These are phyloP conservation scores for Powellomyces hirtus DNA, from an alignment of 192 early-diverging fungal genomes.

Conservation along the genomic window DNA sequence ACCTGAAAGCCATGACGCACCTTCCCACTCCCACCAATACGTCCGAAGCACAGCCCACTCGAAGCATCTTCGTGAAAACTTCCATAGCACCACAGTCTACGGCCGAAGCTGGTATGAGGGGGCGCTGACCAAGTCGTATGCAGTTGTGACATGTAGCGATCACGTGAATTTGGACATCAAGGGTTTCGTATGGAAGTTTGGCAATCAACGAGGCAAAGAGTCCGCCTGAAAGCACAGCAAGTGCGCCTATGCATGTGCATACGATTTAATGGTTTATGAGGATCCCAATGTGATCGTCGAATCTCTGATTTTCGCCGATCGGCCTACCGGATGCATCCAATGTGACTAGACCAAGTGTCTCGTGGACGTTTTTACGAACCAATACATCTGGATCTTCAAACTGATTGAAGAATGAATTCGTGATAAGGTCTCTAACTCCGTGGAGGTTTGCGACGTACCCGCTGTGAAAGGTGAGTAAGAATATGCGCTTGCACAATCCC, in stretches of 20 bases:
- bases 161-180: constrained; percentile 51
- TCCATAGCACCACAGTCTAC: constrained; percentile 45
- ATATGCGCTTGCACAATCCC: constrained; percentile 22
- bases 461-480: constrained; percentile 16
- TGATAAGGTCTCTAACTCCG: neutral
- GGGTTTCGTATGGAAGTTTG: constrained; percentile 38
- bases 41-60: constrained; percentile 33
- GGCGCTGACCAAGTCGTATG: constrained; percentile 37
- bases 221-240: neutral
- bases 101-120: constrained; percentile 39
- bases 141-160: constrained; percentile 48
- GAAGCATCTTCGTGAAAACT: constrained; percentile 43
- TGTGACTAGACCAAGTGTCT: constrained; percentile 40
- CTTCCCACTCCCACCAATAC: constrained; percentile 40
- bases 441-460: constrained; percentile 2
- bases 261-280: constrained; percentile 6
- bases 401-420: constrained; percentile 20
- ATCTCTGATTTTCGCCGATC: neutral
- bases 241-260: neutral
- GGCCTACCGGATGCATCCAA: constrained; percentile 27
- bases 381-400: constrained; percentile 45
- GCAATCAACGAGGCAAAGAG: constrained; percentile 33
- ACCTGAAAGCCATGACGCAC: constrained; percentile 56
- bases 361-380: constrained; percentile 39
- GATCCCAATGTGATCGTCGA: no score